These are phyloP conservation scores for Oryza coarctata DNA, from an alignment of 176 grass and related monocot species.

Conservation along the genomic window DNA sequence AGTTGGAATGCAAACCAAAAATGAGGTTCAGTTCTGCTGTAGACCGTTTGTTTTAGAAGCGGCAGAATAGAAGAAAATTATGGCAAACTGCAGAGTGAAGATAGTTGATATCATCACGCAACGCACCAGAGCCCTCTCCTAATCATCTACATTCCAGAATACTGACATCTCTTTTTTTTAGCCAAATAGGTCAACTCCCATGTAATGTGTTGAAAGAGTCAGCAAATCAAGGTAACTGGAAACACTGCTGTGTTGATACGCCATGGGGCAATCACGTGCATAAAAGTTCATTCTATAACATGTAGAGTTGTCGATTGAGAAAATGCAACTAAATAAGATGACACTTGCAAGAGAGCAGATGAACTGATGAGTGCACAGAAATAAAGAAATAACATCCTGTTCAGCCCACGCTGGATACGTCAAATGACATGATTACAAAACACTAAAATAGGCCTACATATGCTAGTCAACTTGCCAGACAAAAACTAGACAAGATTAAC, in stretches of 20 bases:
- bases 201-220: conserved; percentile 5
- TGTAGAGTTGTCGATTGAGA: no score
- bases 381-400: neutral
- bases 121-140: neutral
- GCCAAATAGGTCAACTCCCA: neutral
- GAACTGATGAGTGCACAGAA: neutral
- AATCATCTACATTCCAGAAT: neutral
- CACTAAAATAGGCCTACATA: neutral
- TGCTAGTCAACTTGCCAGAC: neutral
- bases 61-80: neutral
- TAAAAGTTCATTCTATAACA: neutral
- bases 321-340: neutral
- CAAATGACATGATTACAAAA: conserved; percentile 5
- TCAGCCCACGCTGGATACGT: neutral
- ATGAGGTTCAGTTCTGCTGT: neutral
- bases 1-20: neutral
- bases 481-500: neutral
- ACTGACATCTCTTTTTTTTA: neutral
- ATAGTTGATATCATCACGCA: neutral
- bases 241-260: neutral
- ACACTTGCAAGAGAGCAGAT: conserved; percentile 10
- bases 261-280: neutral
- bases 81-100: neutral
- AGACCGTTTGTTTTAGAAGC: neutral
- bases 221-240: neutral